A percentile compares a stretch with the other conserved stretches of the same genome.
These are phyloP conservation scores for Irpex sp. DNA, from an alignment of 1,284 basidiomycete species.

Conservation along the genomic window DNA sequence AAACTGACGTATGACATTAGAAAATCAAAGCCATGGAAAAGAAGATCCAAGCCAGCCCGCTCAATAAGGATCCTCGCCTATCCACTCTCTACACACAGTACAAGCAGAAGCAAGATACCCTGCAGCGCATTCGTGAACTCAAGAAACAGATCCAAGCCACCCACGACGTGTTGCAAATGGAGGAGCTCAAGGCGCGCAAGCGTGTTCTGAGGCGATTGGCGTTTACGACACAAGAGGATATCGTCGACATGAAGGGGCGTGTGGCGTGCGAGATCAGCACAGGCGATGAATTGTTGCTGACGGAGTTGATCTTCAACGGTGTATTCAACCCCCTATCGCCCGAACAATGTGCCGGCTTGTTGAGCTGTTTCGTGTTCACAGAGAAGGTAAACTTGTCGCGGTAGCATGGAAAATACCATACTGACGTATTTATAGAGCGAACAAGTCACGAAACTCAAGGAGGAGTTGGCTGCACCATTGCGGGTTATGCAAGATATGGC, in stretches of 20 bases:
- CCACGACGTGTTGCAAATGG: constrained; percentile 91
- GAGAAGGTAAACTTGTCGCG: constrained; percentile 73
- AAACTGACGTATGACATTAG: constrained; percentile 34
- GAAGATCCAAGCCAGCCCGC: constrained; percentile 70
- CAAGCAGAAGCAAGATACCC: constrained; percentile 71
- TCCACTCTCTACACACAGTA: constrained; percentile 81
- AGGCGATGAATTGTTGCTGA: constrained; percentile 94
- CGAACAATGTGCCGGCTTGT: constrained; percentile 88
- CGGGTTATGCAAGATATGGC: constrained; percentile 96
- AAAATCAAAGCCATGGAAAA: constrained; percentile 90
- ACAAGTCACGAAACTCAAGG: constrained; percentile 81
- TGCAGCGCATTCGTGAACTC: constrained; percentile 69
- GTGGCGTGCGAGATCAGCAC: constrained; percentile 99
- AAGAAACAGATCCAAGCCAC: constrained; percentile 88
- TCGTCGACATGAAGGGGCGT: constrained; percentile 96
- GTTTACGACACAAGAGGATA: constrained; percentile 87
- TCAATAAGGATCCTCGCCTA: constrained; percentile 75
- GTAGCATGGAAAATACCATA: background rate
- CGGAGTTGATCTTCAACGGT: constrained; percentile 97
- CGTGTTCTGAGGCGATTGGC: constrained; percentile 90
- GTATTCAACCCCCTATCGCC: constrained; percentile 89
- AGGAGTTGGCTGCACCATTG: constrained; percentile 90
- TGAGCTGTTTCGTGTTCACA: constrained; percentile 96
- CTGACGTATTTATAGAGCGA: constrained; percentile 66
- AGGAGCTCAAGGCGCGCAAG: constrained; percentile 96